A percentile compares a stretch with the other conserved stretches of the same genome.
Conservation (phyloP, 2,329 filamentous ascomycete genomes). For the Talaromyces albobiverticillius region DNA sequence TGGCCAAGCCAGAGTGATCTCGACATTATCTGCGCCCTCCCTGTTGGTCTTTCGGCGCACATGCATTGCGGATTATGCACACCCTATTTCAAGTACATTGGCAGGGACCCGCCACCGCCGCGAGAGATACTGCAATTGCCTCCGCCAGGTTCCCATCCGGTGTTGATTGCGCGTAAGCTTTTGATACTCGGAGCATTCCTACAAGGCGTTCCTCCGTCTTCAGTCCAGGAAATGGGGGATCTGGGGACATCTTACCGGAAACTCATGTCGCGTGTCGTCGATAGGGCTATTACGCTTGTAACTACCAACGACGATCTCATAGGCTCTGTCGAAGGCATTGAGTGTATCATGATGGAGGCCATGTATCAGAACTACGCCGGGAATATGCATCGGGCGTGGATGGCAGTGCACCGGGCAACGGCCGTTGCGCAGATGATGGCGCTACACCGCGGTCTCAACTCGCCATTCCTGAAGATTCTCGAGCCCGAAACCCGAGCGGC, state of each 20-base stretch:
- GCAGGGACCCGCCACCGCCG: constrained; percentile 14
- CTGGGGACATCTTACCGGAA: constrained; percentile 21
- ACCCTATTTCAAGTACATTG: constrained; percentile 14
- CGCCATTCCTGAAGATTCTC: constrained; percentile 33
- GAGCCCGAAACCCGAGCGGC: constrained; percentile 25
- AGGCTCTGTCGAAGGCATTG: constrained; percentile 39
- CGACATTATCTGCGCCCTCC: constrained; percentile 33
- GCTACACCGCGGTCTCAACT: constrained; percentile 32
- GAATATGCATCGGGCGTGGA: constrained; percentile 41
- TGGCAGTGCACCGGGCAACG: constrained; percentile 38
- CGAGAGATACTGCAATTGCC: constrained; percentile 38
- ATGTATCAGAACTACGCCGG: constrained; percentile 40
- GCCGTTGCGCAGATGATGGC: constrained; percentile 42
- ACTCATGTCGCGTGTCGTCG: constrained; percentile 27
- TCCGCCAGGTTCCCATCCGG: constrained; percentile 43
- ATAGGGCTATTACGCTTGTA: constrained; percentile 30
- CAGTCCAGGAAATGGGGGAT: constrained; percentile 18
- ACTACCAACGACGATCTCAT: constrained; percentile 41
- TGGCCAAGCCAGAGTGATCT: constrained; percentile 44
- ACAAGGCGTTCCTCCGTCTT: constrained; percentile 44
- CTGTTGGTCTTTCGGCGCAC: constrained; percentile 30
- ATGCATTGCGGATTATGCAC: constrained; percentile 36
- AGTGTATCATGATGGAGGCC: constrained; percentile 44
- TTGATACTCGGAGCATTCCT: constrained; percentile 48
- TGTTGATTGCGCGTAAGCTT: constrained; percentile 49